These are phyloP conservation scores for Saccharomyces hybrid DNA, from an alignment of 1,139 yeast genomes.

Conservation along the genomic window DNA sequence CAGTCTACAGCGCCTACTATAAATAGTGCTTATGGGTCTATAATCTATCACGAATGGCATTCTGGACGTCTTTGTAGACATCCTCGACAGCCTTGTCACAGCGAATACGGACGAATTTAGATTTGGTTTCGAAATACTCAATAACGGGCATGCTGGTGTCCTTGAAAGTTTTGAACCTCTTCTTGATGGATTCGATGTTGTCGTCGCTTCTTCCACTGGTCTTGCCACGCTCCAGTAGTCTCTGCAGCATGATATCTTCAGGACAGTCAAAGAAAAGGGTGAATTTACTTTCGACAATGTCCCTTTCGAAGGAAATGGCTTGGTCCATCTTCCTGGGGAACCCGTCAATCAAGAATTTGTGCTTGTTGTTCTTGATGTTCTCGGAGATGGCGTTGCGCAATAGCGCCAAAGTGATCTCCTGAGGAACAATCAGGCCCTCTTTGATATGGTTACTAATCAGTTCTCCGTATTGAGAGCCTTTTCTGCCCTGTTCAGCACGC, in stretches of 20 bases:
- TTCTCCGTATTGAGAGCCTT: slow-evolving; percentile 78
- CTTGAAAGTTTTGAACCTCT: slow-evolving; percentile 77
- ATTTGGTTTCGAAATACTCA: slow-evolving; percentile 67
- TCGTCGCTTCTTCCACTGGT: slow-evolving; percentile 93
- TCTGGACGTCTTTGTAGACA: slow-evolving; percentile 66
- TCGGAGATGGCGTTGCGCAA: slow-evolving; percentile 71
- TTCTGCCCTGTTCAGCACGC: slow-evolving; percentile 82
- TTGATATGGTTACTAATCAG: slow-evolving; percentile 75
- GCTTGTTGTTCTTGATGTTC: slow-evolving; percentile 42
- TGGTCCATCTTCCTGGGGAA: slow-evolving; percentile 99
- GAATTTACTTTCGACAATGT: slow-evolving; percentile 67
- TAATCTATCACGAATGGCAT: slow-evolving; percentile 44
- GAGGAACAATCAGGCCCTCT: slow-evolving; percentile 91
- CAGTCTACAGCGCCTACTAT: neutral
- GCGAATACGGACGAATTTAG: slow-evolving; percentile 66
- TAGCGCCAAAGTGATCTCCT: slow-evolving; percentile 83
- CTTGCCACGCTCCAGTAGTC: slow-evolving; percentile 86
- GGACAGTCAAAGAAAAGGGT: slow-evolving; percentile 93
- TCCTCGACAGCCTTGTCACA: slow-evolving; percentile 77
- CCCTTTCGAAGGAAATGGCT: slow-evolving; percentile 81
- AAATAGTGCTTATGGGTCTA: neutral
- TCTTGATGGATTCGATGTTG: slow-evolving; percentile 80
- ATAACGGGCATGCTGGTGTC: slow-evolving; percentile 96
- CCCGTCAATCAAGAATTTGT: slow-evolving; percentile 78
- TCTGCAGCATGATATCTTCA: slow-evolving; percentile 74